Evolutionary conservation across 2,329 filamentous ascomycete species (phyloP), one percentile per base, ranked within the genome.

Genomic region (Ceratocystis smalleyi): DNA sequence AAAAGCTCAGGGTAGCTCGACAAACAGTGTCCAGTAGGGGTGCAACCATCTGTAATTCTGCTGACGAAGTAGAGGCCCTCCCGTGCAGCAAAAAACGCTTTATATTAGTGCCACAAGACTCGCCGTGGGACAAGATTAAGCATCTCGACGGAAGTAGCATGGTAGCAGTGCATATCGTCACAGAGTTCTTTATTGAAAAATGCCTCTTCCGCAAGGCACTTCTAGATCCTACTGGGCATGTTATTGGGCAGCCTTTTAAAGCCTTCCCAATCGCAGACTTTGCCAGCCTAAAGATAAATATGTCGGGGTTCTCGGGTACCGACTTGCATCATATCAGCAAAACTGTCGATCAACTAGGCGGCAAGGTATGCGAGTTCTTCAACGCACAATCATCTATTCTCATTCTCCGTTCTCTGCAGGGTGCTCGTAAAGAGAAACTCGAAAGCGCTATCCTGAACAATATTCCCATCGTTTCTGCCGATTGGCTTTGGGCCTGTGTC

Each of bases 111-210:
- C 81, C 81, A 1, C 82, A 84, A 66, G 71, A 45, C 19, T 24
- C 51, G 27, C 61, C 55, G 12, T 35, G 35, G 19, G 24, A 15
- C 0, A 54, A 59, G 8, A 55, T 63, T 7, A 19, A 61, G 22
- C 51, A 19, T 64, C 59, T 55, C 62, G 35, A 59, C 17, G 40
- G 24, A 30, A 62, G 27, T 8, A 43, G 12, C 40, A 47, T 62
- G n/a, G 40, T 57, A 19, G 10, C 62, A 17, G 19, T 64, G 3
- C 63, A 43, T 6, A 72, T 81, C 54, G 84, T 95, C 40, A 97
- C 91, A 10, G 91, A 96, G 71, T 95, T 94, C 79, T 99, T 92
- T 81, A 80, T 99, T 62, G 94, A 99, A 75, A 83, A 84, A 59
- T 97, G 92, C 72, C 77, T 99, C 47, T 85, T 91, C 71, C 83